Base-by-base conservation (phyloP, 2,329 filamentous ascomycete species). In the Penicillium carneum region DNA sequence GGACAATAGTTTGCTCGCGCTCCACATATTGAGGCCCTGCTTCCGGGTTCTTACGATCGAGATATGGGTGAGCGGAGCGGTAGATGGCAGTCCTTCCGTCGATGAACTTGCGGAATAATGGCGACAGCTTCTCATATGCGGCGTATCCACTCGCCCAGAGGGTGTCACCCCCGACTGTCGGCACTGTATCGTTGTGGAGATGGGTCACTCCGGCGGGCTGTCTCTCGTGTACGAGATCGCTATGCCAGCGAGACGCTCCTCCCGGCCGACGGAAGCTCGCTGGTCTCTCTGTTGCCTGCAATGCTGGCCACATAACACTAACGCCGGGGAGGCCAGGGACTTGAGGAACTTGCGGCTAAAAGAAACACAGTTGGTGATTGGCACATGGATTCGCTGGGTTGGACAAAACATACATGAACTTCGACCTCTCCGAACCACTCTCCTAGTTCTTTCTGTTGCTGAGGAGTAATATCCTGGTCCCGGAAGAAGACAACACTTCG, bases 121-220 rank as follows among this genome's bases (percentile, higher is more conserved):
- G 89, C 1, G 87, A 89, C 0, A 91, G 82, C 76, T 91, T 91
- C 75, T 90, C 88, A 67, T 92, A 92, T 0, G 89, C 89, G 0
- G 85, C 80, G 71, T 91, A 91, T 1, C 89, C 88, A 60, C 84
- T 87, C 0, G 89, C 87, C 89, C 89, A 92, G 0, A 91, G 83
- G 0, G 89, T 91, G 73, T 92, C 89, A 11, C 89, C 89, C 1
- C 89, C 89, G 0, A 86, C 72, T 0, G 81, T 81, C 0, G 88
- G 88, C 0, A 91, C 81, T 0, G 87, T 88, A 71, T 90, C 88
- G 57, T 90, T 90, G 76, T 90, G 87, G 6, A 90, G 79, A 71
- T 90, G 88, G 0, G 88, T 90, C 55, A 90, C 85, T 6, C 88
- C 89, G 0, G 89, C 88, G 1, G 89, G 89, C 59, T 91, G 88